Evolutionary conservation across 768 basidiomycete genomes (phyloP).

Genomic region (Russula brevipes): DNA sequence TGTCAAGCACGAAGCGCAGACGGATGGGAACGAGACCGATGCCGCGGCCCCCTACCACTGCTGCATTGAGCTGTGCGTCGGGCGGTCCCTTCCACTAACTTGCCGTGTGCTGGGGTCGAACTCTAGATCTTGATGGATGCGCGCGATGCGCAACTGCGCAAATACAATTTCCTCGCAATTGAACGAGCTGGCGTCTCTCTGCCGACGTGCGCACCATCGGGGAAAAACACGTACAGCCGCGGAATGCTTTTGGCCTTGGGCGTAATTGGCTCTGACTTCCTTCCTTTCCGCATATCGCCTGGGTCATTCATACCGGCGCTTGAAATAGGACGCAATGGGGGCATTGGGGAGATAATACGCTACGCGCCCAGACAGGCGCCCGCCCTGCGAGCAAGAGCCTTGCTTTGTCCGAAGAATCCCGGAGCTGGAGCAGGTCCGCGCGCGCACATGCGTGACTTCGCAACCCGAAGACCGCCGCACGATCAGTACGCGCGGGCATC

Average conservation of each 20-base stretch:
- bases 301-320: background rate
- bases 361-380: background rate
- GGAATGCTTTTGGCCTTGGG: background rate
- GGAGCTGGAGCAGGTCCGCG: no score
- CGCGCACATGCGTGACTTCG: no score
- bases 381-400: background rate
- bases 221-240: background rate
- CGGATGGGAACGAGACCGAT: background rate
- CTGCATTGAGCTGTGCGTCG: background rate
- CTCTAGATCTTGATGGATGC: constrained; percentile 1
- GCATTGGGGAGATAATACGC: background rate
- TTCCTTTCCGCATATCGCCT: background rate
- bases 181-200: background rate
- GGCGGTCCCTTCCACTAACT: background rate
- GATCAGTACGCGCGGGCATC: no score
- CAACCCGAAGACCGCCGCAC: background rate
- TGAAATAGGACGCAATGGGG: background rate
- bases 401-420: background rate
- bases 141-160: no score
- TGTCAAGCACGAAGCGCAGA: background rate
- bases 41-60: background rate
- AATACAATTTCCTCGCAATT: background rate
- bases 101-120: background rate
- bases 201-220: background rate
- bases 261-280: background rate